Evolutionary conservation across 129 eudicot genomes (phyloP), one percentile per base, ranked within the genome.

Genomic region (Flaveria bidentis): DNA sequence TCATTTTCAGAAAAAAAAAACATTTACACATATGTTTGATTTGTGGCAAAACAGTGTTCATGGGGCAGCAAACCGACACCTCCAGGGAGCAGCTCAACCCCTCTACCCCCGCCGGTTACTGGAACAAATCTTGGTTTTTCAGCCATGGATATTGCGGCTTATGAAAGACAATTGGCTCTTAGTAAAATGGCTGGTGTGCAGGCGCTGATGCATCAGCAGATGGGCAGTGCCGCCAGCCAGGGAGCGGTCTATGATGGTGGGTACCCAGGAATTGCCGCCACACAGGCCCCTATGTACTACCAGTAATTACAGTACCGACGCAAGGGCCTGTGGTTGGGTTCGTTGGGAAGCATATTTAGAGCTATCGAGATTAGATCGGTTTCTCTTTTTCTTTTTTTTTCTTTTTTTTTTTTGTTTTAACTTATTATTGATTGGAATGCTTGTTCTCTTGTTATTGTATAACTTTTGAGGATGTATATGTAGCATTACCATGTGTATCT

Each of bases 31-130:
- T 5, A n/a, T 33, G n/a, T 69, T 9, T 47, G 11, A 69, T 68
- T 81, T 45, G 8, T 72, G 33, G 61, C 16, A 2, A 62, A 68
- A 42, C 80, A 87, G 91, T 87, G 91, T 61, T 84, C 91, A 16
- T 87, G 91, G 91, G 98, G 98, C 18, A 88, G 88, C 78, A 93
- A 93, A 83, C 97, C 98, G 16, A 93, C 96, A 5, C 98, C 85
- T 1, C 88, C 88, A 2, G 91, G 91, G 36, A 79, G 79, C 81
- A 80, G 84, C 71, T 87, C 91, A 23, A 82, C 77, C 60, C 91
- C 91, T 58, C 83, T 87, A 33, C 86, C 86, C 2, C 86, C 82
- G 23, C 91, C 88, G 23, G 69, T 80, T 39, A 74, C 81, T 42
- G 83, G 87, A 57, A 80, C 74, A 6, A 52, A 73, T 61, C 30